These are phyloP conservation scores for Tylopilus rubrobrunneus DNA, from an alignment of 768 basidiomycete species.

Conservation along the genomic window DNA sequence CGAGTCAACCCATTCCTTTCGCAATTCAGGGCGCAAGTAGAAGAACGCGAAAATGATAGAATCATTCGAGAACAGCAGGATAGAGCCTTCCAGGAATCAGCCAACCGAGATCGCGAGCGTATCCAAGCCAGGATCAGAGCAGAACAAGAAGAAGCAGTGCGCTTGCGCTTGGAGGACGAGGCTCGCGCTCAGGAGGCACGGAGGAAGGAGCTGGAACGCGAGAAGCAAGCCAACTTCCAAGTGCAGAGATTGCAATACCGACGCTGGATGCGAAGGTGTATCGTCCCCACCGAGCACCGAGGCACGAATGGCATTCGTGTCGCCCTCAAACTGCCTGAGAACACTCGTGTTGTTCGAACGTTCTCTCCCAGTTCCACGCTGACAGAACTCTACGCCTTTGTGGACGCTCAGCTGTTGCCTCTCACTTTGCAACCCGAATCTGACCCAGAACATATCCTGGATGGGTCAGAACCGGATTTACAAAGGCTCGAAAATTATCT, in stretches of 20 bases:
- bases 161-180: conserved; percentile 29
- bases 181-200: conserved; percentile 31
- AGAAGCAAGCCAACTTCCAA: conserved; percentile 35
- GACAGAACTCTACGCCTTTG: conserved; percentile 67
- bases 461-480: conserved; percentile 29
- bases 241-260: conserved; percentile 50
- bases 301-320: conserved; percentile 36
- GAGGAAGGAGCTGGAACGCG: conserved; percentile 35
- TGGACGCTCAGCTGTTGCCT: conserved; percentile 60
- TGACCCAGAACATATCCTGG: conserved; percentile 43
- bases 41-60: conserved; percentile 52
- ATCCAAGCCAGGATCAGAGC: conserved; percentile 54
- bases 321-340: conserved; percentile 53
- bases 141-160: conserved; percentile 36
- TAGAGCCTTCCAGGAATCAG: conserved; percentile 65
- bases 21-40: conserved; percentile 50
- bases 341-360: conserved; percentile 53
- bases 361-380: conserved; percentile 51
- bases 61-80: conserved; percentile 78
- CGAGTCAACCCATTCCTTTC: conserved; percentile 75
- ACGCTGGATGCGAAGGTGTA: conserved; percentile 49
- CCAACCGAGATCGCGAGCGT: conserved; percentile 62
- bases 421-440: conserved; percentile 31
- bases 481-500: conserved; percentile 36
- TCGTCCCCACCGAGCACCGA: conserved; percentile 36